A percentile compares a stretch with the other conserved stretches of the same genome.
These are phyloP conservation scores for Glycine tomentella DNA, from an alignment of 306 rosid species.

Conservation along the genomic window DNA sequence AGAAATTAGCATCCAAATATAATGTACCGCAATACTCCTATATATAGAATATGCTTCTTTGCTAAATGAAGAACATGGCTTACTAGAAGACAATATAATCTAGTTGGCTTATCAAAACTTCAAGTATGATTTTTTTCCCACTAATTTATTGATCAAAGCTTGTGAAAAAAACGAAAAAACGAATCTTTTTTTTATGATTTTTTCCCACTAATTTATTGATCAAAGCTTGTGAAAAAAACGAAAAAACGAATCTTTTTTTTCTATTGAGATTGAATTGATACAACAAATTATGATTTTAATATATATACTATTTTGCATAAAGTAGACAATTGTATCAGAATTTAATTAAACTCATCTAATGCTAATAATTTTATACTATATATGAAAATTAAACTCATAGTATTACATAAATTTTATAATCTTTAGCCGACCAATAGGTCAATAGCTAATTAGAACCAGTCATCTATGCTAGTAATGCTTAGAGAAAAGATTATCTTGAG, in stretches of 20 bases:
- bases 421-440: background rate
- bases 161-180: background rate
- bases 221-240: background rate
- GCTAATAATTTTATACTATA: background rate
- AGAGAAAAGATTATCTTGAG: background rate
- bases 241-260: no score
- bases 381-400: background rate
- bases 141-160: background rate
- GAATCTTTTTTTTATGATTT: background rate
- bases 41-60: slow-evolving; percentile 33
- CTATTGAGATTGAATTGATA: background rate
- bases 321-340: no score
- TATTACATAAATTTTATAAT: background rate
- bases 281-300: background rate
- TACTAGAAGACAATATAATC: background rate
- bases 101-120: background rate
- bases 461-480: background rate
- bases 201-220: background rate
- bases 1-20: slow-evolving; percentile 8
- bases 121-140: background rate
- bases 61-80: background rate
- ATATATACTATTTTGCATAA: no score
- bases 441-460: background rate
- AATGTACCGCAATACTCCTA: background rate
- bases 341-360: no score